A percentile compares a stretch with the other conserved stretches of the same genome.
phyloP scores from a whole-genome alignment of 305 asterid species.

The Fraxinus velutina region DNA sequence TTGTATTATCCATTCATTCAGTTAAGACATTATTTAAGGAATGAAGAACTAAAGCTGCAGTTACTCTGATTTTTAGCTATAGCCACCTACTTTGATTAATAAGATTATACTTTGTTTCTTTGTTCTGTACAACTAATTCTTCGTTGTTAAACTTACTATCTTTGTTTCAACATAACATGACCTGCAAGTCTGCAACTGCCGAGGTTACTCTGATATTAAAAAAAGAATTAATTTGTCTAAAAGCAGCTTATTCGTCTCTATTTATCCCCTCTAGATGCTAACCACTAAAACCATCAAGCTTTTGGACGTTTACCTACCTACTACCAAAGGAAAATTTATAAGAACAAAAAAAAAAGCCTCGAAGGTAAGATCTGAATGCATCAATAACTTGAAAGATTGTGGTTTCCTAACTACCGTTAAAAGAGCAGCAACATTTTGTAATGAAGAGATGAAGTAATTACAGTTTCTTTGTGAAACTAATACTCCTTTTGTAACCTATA shows the following conservation, averaged over 20 bases:
- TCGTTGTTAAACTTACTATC: background rate
- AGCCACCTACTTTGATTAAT: background rate
- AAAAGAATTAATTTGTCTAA: background rate
- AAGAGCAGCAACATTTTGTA: background rate
- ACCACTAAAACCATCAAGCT: background rate
- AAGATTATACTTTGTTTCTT: background rate
- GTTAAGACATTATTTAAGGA: background rate
- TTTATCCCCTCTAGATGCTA: background rate
- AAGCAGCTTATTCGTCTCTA: background rate
- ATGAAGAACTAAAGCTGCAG: background rate
- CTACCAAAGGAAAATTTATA: background rate
- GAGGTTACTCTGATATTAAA: background rate
- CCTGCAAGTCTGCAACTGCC: background rate
- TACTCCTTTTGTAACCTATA: background rate
- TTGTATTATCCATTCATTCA: background rate
- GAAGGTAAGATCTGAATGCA: background rate
- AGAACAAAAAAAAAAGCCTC: background rate
- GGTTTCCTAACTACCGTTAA: background rate
- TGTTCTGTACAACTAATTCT: background rate
- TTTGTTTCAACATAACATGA: background rate
- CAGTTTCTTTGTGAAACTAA: background rate
- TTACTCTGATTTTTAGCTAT: background rate
- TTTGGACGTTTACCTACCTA: background rate
- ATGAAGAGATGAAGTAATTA: background rate
- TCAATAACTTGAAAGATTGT: background rate